Evolutionary conservation across 352 stramenopile genomes (phyloP), one percentile per base, ranked within the genome.

Genomic region (Blastocystis sp.): DNA sequence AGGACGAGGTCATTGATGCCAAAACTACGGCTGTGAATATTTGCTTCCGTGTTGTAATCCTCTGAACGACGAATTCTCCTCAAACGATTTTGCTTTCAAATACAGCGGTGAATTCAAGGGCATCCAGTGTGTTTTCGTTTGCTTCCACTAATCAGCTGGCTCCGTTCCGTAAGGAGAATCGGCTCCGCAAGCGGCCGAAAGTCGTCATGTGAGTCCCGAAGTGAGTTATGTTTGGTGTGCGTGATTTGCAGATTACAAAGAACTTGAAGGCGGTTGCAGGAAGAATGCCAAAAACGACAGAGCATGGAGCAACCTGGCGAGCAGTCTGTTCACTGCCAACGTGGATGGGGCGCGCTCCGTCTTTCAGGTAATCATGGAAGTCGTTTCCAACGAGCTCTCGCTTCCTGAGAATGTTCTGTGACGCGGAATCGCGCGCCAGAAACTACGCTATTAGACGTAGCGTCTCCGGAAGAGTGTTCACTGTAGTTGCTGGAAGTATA

Each of bases 201-300:
- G 19, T 1, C 28, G 21, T 43, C 64, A 74, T 9, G 34, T 41
- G 10, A 74, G 43, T 41, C 40, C 56, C 5, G 60, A 84, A 67
- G 74, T 84, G 34, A 41, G 21, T 19, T 7, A 7, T 48, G 43
- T 70, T 19, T 2, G 9, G 45, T 45, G 59, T 14, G 9, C 53
- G 17, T 69, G 38, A 84, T 23, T 28, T 40, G 34, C n/a, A 84
- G 74, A 84, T 84, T 84, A 62, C 60, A 19, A 84, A 84, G n/a
- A 69, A 41, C 43, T 19, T 84, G 60, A 62, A 84, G 45, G 74
- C 74, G 21, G 56, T 84, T 7, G 60, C n/a, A n/a, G 56, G 34
- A 62, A 41, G 21, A 52, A 84, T 34, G 52, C n/a, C n/a, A n/a
- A 84, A 43, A 67, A 48, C 61, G 60, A 84, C 61, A 62, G 70